A percentile compares a stretch with the other conserved stretches of the same genome.
phyloP scores from a whole-genome alignment of 352 stramenopile genomes.

The Pythium diclinum region DNA sequence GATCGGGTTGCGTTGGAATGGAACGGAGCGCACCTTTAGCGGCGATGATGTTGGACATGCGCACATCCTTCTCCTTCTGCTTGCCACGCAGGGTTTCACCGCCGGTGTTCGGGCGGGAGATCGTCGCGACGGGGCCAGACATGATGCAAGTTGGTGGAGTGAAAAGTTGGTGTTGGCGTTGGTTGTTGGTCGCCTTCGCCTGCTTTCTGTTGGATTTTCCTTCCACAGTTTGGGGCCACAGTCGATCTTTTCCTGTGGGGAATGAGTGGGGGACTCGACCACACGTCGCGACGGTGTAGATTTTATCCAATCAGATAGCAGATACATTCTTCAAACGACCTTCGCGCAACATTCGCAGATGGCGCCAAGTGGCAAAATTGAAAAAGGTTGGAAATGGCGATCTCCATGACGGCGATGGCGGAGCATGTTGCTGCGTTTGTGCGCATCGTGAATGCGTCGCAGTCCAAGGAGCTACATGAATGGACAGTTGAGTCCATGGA shows the following conservation, averaged over 20 bases:
- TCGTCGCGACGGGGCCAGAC: constrained; percentile 42
- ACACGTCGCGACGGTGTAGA: constrained; percentile 13
- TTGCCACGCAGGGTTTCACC: constrained; percentile 84
- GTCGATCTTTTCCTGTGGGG: constrained; percentile 28
- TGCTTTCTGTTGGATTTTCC: constrained; percentile 21
- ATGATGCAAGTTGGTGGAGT: constrained; percentile 8
- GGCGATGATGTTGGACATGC: constrained; percentile 98
- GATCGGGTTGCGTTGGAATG: not conserved
- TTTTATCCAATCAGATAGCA: constrained; percentile 30
- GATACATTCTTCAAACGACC: constrained; percentile 17
- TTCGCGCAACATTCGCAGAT: constrained; percentile 28
- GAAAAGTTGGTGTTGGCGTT: constrained; percentile 4
- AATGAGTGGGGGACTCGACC: constrained; percentile 24
- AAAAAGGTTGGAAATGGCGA: not conserved
- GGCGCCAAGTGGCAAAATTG: not conserved
- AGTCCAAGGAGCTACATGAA: constrained; percentile 22
- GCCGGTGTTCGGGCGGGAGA: constrained; percentile 43
- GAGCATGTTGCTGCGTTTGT: constrained; percentile 24
- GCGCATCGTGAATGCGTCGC: constrained; percentile 26
- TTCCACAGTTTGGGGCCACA: constrained; percentile 26
- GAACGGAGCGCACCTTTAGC: constrained; percentile 86
- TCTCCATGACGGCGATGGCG: constrained; percentile 9
- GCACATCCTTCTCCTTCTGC: constrained; percentile 98
- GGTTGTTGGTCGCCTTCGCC: constrained; percentile 6
- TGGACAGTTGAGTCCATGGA: constrained; percentile 26